Evolutionary conservation across 768 basidiomycete species (phyloP), one percentile per base, ranked within the genome.

Genomic region (Mycena filopes): DNA sequence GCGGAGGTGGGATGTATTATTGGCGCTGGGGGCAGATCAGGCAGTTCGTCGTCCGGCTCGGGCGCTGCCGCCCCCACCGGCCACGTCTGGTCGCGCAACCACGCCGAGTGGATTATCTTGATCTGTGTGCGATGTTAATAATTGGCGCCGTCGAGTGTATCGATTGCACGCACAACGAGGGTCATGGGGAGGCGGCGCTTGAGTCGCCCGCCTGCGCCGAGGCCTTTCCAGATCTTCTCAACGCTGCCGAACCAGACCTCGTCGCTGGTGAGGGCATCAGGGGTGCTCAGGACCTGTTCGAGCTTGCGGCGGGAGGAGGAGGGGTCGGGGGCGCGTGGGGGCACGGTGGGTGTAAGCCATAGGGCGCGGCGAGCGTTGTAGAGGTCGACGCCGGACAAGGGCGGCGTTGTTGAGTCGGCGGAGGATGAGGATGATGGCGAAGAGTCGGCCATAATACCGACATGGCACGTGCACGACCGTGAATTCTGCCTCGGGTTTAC

Each of bases 71-170:
- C 80, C 20, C 85, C 88, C 41, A 78, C 76, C 21, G 93, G 93
- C 93, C 93, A 94, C 47, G 89, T 92, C 51, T 86, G 82, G 65
- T 94, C 92, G 54, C 86, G 86, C 48, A 91, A 75, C 93, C 93
- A 94, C 38, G 89, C 88, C 36, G 89, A 85, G 70, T 91, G 86
- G 47, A 93, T 76, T 63, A 94, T 82, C 72, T 90, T 89, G 71
- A 93, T 84, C 92, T 94, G 76, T 25, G 67, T 16, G 51, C 59
- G 21, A 5, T 10, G 50, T 60, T 10, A 26, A 40, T n/a, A n/a
- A n/a, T n/a, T n/a, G n/a, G n/a, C n/a, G n/a, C n/a, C n/a, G n/a
- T n/a, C n/a, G n/a, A 11, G 33, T 36, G 9, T 9, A 36, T 15
- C 15, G 5, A 36, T 12, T 6, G 36, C 36, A 36, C 91, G 67